Percentiles rank a stretch among this genome's conserved stretches.
phyloP scores from a whole-genome alignment of 768 basidiomycete species.

The Infundibulicybe gibba region DNA sequence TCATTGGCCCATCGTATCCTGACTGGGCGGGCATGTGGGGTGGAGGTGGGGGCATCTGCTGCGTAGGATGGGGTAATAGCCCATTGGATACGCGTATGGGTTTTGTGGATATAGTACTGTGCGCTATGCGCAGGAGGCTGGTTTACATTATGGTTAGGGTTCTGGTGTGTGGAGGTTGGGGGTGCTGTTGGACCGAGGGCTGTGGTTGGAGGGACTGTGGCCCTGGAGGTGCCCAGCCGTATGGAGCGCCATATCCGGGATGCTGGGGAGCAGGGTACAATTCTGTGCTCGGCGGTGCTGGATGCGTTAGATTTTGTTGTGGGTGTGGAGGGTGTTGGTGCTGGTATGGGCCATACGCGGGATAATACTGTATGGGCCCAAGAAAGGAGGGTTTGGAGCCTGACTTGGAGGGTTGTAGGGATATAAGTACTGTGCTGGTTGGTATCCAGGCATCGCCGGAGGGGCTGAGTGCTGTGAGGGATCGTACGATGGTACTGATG shows the following conservation, averaged over 20 bases:
- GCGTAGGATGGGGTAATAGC: constrained; percentile 20
- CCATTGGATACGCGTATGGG: constrained; percentile 22
- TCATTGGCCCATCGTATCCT: constrained; percentile 23
- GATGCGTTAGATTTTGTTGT: constrained; percentile 28
- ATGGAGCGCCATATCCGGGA: constrained; percentile 28
- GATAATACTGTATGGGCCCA: constrained; percentile 40
- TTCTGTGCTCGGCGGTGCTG: constrained; percentile 25
- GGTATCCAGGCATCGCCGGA: constrained; percentile 33
- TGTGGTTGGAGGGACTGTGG: constrained; percentile 27
- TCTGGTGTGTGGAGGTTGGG: constrained; percentile 17
- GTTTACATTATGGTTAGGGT: constrained; percentile 14
- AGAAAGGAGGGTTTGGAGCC: constrained; percentile 33
- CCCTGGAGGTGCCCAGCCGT: constrained; percentile 33
- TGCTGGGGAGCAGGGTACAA: constrained; percentile 26
- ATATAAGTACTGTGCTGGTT: constrained; percentile 49
- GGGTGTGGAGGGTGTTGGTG: constrained; percentile 26
- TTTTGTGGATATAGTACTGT: constrained; percentile 29
- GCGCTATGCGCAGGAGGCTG: constrained; percentile 25
- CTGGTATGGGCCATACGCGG: constrained; percentile 32
- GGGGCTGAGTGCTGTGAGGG: constrained; percentile 36
- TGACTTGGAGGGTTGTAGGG: constrained; percentile 41
- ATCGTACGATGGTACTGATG: constrained; percentile 40
- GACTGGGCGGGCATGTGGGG: constrained; percentile 16
- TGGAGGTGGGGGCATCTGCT: constrained; percentile 21
- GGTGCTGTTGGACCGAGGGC: constrained; percentile 25